A percentile compares a stretch with the other conserved stretches of the same genome.
phyloP scores from a whole-genome alignment of 768 basidiomycete species.

The Tricholomella constricta region DNA sequence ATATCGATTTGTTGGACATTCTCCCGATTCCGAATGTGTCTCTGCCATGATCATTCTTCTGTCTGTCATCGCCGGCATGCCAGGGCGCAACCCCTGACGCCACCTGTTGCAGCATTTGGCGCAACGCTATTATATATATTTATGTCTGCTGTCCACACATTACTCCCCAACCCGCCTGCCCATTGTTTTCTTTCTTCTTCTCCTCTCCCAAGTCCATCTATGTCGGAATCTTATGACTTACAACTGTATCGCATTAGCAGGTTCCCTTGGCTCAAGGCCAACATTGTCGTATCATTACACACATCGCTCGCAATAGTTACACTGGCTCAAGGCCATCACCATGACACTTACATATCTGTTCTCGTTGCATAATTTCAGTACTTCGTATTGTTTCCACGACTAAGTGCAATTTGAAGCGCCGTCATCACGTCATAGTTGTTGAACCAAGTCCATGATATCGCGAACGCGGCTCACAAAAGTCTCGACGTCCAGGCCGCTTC shows the following conservation, averaged over 20 bases:
- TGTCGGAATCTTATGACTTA: slow-evolving; percentile 20
- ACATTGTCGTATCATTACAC: slow-evolving; percentile 15
- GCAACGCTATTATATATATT: background rate
- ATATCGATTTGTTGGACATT: slow-evolving; percentile 1
- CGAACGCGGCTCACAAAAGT: background rate
- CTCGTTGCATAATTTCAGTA: background rate
- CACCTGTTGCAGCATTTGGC: background rate
- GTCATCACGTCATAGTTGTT: background rate
- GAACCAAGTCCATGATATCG: slow-evolving; percentile 1
- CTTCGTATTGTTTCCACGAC: background rate
- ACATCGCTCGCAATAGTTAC: slow-evolving; percentile 15
- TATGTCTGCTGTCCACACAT: slow-evolving; percentile 1
- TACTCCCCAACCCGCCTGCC: background rate
- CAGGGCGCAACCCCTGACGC: slow-evolving; percentile 6
- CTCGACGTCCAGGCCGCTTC: background rate
- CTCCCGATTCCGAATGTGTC: background rate
- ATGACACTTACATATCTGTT: slow-evolving; percentile 8
- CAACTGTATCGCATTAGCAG: slow-evolving; percentile 25
- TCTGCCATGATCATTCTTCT: background rate
- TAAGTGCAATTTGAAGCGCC: background rate
- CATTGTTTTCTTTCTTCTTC: slow-evolving; percentile 2
- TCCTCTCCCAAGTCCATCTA: slow-evolving; percentile 10
- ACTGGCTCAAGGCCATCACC: slow-evolving; percentile 25
- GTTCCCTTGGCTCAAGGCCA: slow-evolving; percentile 23
- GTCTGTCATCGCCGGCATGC: background rate